These are phyloP conservation scores for Penicillium decumbens DNA, from an alignment of 2,329 filamentous ascomycete genomes.

Conservation along the genomic window DNA sequence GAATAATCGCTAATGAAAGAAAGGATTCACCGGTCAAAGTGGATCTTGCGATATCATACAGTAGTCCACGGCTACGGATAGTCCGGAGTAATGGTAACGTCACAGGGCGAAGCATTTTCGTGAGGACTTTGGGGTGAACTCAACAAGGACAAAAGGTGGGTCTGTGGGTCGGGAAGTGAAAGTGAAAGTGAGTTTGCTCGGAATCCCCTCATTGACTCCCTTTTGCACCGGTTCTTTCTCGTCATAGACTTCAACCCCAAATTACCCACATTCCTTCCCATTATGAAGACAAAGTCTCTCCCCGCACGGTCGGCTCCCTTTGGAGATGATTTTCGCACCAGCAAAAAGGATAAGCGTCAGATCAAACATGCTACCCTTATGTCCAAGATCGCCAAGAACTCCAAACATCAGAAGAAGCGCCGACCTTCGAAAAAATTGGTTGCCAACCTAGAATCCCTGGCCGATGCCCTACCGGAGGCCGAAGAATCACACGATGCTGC, in stretches of 20 bases:
- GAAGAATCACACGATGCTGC: conserved; percentile 44
- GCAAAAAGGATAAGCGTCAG: conserved; percentile 76
- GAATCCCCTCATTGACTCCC: conserved; percentile 10
- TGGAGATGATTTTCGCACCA: conserved; percentile 56
- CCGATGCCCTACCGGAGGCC: conserved; percentile 70
- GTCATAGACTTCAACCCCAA: neutral
- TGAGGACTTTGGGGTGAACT: conserved; percentile 8
- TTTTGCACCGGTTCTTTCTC: conserved; percentile 12
- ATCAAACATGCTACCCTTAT: conserved; percentile 80
- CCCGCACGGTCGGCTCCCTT: conserved; percentile 16
- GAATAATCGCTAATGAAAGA: neutral
- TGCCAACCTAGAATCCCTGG: conserved; percentile 68
- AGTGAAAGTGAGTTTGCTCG: conserved; percentile 2
- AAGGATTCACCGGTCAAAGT: conserved; percentile 13
- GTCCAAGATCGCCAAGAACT: conserved; percentile 65
- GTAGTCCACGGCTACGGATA: too few species aligned
- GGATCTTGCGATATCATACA: conserved; percentile 9
- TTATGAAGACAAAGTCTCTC: conserved; percentile 3
- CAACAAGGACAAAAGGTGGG: conserved; percentile 15
- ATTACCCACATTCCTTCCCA: neutral
- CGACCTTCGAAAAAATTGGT: conserved; percentile 72
- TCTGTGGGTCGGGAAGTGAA: conserved; percentile 5
- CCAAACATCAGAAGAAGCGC: conserved; percentile 58
- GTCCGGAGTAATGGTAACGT: conserved; percentile 12
- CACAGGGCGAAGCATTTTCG: conserved; percentile 17